Conservation (phyloP, 2,329 filamentous ascomycete species). For the Sordariomycetes sp. region DNA sequence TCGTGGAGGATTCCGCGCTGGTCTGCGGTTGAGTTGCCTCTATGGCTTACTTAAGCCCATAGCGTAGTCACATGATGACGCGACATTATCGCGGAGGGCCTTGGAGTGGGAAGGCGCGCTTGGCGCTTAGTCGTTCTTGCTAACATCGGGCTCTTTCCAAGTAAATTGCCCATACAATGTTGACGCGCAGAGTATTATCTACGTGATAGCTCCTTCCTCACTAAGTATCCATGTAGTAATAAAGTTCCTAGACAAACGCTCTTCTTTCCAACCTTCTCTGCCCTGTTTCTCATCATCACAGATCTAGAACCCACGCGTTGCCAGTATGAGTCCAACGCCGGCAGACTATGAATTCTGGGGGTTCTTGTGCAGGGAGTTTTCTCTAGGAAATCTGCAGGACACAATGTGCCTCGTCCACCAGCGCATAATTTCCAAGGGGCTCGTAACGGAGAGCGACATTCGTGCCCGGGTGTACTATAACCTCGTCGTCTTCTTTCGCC, state of each 20-base stretch:
- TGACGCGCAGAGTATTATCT: no score
- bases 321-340: not conserved
- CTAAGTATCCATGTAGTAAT: not conserved
- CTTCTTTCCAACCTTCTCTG: not conserved
- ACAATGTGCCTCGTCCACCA: not conserved
- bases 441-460: not conserved
- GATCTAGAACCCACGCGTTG: not conserved
- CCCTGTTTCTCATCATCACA: no score
- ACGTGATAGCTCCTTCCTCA: no score
- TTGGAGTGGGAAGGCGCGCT: not conserved
- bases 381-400: not conserved
- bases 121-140: not conserved
- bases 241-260: not conserved
- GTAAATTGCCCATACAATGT: not conserved
- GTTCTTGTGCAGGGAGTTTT: not conserved
- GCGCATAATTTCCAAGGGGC: not conserved
- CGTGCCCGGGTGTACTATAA: not conserved
- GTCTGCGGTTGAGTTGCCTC: not conserved
- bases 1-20: no score
- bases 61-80: not conserved
- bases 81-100: not conserved
- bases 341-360: not conserved
- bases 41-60: not conserved
- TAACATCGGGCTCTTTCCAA: not conserved
- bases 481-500: not conserved